phyloP scores from a whole-genome alignment of 768 basidiomycete genomes.

The Calocybe indica region DNA sequence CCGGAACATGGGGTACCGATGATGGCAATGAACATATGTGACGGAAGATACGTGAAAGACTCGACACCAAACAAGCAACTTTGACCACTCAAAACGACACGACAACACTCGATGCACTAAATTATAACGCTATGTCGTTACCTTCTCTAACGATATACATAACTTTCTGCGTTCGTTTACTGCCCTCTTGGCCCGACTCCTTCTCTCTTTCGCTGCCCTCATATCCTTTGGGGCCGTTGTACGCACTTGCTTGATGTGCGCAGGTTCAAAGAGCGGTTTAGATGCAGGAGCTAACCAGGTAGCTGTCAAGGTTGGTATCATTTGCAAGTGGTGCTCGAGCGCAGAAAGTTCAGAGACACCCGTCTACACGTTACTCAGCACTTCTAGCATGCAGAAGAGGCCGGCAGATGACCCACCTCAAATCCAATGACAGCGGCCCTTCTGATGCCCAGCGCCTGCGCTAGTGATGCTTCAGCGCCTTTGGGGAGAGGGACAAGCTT shows the following conservation, averaged over 20 bases:
- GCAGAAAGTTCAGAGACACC: slow-evolving; percentile 30
- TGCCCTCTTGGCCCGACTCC: slow-evolving; percentile 34
- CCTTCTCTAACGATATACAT: no score
- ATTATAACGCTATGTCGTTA: no score
- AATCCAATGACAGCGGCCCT: slow-evolving; percentile 63
- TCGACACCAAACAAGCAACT: not conserved
- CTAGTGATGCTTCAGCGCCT: slow-evolving; percentile 57
- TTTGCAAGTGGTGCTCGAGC: slow-evolving; percentile 34
- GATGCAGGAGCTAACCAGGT: slow-evolving; percentile 50
- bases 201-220: slow-evolving; percentile 57
- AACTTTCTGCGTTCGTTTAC: not conserved
- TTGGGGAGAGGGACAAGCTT: slow-evolving; percentile 62
- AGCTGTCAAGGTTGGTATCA: slow-evolving; percentile 52
- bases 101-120: no score
- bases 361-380: slow-evolving; percentile 23
- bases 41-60: not conserved
- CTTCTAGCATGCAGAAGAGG: slow-evolving; percentile 4
- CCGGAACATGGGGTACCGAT: slow-evolving; percentile 60
- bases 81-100: not conserved
- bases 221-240: slow-evolving; percentile 80
- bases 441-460: slow-evolving; percentile 57
- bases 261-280: slow-evolving; percentile 43
- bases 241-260: slow-evolving; percentile 75
- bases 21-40: slow-evolving; percentile 61
- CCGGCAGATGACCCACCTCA: slow-evolving; percentile 41